Percentiles rank a stretch among this genome's conserved stretches.
These are phyloP conservation scores for Anthracocystis walkeri DNA, from an alignment of 1,284 basidiomycete species.

Conservation along the genomic window DNA sequence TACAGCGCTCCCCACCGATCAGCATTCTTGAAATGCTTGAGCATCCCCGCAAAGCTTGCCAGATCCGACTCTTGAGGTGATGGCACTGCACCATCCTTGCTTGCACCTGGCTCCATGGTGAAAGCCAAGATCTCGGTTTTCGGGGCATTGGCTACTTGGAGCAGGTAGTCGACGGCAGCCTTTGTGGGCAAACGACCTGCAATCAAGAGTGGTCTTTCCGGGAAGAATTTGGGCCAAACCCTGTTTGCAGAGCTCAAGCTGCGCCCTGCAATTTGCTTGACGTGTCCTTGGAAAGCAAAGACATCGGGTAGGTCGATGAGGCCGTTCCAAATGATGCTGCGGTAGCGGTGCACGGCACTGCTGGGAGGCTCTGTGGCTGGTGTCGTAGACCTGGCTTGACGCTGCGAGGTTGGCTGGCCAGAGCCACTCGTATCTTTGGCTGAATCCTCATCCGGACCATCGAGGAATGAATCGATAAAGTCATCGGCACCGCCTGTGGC, in stretches of 20 bases:
- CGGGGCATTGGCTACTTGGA: slow-evolving; percentile 55
- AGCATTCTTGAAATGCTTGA: slow-evolving; percentile 39
- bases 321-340: slow-evolving; percentile 62
- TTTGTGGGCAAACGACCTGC: slow-evolving; percentile 65
- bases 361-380: slow-evolving; percentile 35
- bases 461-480: slow-evolving; percentile 63
- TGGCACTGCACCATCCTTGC: slow-evolving; percentile 16
- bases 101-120: slow-evolving; percentile 48
- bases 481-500: slow-evolving; percentile 43
- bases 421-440: background rate
- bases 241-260: slow-evolving; percentile 22
- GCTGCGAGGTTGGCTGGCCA: background rate
- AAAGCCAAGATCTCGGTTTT: slow-evolving; percentile 63
- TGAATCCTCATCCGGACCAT: slow-evolving; percentile 21
- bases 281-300: slow-evolving; percentile 59
- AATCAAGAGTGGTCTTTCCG: slow-evolving; percentile 49
- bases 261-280: slow-evolving; percentile 60
- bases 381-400: slow-evolving; percentile 32
- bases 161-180: slow-evolving; percentile 62
- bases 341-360: slow-evolving; percentile 30
- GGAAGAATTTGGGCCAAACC: slow-evolving; percentile 52
- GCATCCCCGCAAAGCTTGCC: slow-evolving; percentile 32
- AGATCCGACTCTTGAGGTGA: slow-evolving; percentile 23
- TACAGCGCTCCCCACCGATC: slow-evolving; percentile 64
- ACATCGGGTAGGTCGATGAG: slow-evolving; percentile 66